A percentile compares a stretch with the other conserved stretches of the same genome.
phyloP scores from a whole-genome alignment of 768 basidiomycete genomes.

The Gelatoporia subvermispora region DNA sequence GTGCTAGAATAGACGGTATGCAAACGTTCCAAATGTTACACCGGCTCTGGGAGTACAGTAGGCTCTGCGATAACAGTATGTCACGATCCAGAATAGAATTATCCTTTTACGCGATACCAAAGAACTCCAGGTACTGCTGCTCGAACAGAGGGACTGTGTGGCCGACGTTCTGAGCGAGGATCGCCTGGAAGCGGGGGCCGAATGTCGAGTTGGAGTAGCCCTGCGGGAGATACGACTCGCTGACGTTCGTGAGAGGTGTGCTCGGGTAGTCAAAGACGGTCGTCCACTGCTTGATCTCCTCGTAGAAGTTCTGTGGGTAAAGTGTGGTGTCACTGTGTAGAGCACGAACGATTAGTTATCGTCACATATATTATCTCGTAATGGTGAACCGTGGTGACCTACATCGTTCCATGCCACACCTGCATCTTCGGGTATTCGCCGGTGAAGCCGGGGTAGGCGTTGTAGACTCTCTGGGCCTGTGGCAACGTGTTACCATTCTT shows the following conservation, averaged over 20 bases:
- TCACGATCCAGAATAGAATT: too few relatives aligned
- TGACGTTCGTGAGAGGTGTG: conserved; percentile 33
- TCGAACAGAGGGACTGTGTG: conserved; percentile 51
- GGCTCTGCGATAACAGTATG: too few relatives aligned
- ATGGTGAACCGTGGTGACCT: conserved; percentile 9
- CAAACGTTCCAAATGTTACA: too few relatives aligned
- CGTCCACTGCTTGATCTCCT: conserved; percentile 54
- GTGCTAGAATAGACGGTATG: too few relatives aligned
- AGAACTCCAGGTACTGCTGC: conserved; percentile 42
- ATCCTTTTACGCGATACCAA: conserved; percentile 37
- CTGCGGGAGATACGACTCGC: conserved; percentile 36
- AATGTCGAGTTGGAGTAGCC: conserved; percentile 46
- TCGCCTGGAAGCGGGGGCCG: conserved; percentile 46
- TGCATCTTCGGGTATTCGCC: conserved; percentile 47
- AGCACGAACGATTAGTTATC: not conserved
- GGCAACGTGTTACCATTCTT: too few relatives aligned
- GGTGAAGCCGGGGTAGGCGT: conserved; percentile 48
- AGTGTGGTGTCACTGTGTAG: conserved; percentile 43
- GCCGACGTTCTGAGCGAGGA: conserved; percentile 40
- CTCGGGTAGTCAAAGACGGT: conserved; percentile 44
- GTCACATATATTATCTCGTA: too few relatives aligned
- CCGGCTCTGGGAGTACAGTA: too few relatives aligned
- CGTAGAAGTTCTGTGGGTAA: conserved; percentile 43
- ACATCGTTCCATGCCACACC: conserved; percentile 50
- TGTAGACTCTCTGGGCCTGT: conserved; percentile 28